Evolutionary conservation across 495 filamentous ascomycete genomes (phyloP).

Genomic region (Podospora pseudopauciseta): DNA sequence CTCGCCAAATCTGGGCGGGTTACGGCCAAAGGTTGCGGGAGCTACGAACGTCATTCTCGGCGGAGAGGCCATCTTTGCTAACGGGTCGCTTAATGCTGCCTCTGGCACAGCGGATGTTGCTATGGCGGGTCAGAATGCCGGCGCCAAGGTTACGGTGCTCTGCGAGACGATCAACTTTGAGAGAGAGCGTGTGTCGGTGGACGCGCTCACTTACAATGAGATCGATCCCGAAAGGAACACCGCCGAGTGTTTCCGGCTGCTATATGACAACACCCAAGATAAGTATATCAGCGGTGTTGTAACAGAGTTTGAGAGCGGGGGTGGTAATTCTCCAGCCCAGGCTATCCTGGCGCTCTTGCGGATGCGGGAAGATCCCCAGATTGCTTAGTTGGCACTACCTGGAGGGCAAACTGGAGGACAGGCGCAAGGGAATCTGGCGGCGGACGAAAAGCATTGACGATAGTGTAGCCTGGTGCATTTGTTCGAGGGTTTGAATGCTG

Average conservation of each 20-base stretch:
- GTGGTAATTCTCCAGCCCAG: conserved; percentile 76
- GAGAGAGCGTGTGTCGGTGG: conserved; percentile 74
- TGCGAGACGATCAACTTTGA: conserved; percentile 97
- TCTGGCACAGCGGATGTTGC: conserved; percentile 85
- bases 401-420: neutral
- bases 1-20: conserved; percentile 64
- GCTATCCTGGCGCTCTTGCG: conserved; percentile 61
- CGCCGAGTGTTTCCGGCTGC: conserved; percentile 68
- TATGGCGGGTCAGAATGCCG: conserved; percentile 72
- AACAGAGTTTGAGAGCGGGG: conserved; percentile 64
- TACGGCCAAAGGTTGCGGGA: conserved; percentile 66
- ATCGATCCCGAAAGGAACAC: conserved; percentile 58
- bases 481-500: neutral
- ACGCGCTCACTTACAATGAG: conserved; percentile 91
- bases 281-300: conserved; percentile 84
- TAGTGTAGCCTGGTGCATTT: neutral
- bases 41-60: conserved; percentile 82
- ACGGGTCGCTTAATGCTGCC: conserved; percentile 81
- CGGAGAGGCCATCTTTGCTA: conserved; percentile 85
- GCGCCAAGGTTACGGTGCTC: conserved; percentile 80
- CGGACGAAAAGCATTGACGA: neutral
- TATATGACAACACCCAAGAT: conserved; percentile 93
- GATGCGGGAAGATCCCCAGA: conserved; percentile 49
- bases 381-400: conserved; percentile 20
- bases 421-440: conserved; percentile 7